phyloP scores from a whole-genome alignment of 2,329 filamentous ascomycete genomes.

The Penicillium sp. region DNA sequence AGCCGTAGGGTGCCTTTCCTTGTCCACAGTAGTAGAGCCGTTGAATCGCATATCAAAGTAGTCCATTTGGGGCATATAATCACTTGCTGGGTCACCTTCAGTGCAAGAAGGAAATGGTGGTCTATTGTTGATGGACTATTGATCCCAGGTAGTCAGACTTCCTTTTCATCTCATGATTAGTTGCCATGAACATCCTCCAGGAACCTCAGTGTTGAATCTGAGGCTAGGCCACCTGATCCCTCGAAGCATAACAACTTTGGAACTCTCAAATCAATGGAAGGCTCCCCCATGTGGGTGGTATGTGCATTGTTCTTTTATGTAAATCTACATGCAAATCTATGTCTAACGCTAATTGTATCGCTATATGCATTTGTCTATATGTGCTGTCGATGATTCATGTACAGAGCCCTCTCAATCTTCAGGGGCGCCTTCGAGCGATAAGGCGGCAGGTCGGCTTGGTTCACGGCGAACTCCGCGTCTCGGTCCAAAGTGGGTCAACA shows the following conservation, averaged over 20 bases:
- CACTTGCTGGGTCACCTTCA: not conserved
- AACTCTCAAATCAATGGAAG: no score
- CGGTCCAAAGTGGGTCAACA: conserved; percentile 35
- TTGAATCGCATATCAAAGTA: not conserved
- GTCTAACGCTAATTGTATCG: conserved; percentile 4
- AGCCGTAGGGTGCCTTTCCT: no score
- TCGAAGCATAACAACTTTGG: no score
- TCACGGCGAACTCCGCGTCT: conserved; percentile 26
- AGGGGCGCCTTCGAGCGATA: conserved; percentile 12
- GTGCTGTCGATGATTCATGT: conserved; percentile 9
- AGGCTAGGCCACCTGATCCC: no score
- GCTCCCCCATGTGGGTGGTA: not conserved
- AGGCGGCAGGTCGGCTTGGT: not conserved
- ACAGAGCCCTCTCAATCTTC: not conserved
- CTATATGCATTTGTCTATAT: not conserved
- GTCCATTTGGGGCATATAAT: not conserved
- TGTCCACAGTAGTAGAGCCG: no score
- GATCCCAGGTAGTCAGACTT: not conserved
- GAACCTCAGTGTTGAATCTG: no score
- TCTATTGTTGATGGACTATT: not conserved
- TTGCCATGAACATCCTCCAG: no score
- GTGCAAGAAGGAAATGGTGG: not conserved
- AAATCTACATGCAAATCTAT: conserved; percentile 1
- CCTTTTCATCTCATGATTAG: not conserved
- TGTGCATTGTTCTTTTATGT: not conserved